These are phyloP conservation scores for Backusella parvicylindrica DNA, from an alignment of 192 early-diverging fungal species.

Conservation along the genomic window DNA sequence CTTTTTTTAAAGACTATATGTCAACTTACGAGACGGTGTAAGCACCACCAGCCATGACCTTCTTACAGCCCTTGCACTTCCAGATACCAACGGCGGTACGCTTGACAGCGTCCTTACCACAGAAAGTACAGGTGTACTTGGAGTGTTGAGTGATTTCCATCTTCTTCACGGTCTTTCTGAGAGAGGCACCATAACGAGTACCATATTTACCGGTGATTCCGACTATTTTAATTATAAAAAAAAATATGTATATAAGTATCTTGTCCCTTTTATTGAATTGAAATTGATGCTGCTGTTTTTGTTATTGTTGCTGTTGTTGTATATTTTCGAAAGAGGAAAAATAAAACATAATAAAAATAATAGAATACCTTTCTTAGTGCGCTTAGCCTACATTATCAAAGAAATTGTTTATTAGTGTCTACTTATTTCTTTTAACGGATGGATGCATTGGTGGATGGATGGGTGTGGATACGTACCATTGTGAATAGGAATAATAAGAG, in stretches of 20 bases:
- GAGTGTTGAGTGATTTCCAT: conserved; percentile 99
- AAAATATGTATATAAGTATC: not conserved
- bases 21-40: conserved; percentile 45
- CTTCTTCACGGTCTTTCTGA: conserved; percentile 96
- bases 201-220: conserved; percentile 99
- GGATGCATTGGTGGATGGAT: conserved; percentile 19
- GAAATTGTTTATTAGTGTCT: not conserved
- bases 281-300: not conserved
- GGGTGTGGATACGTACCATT: conserved; percentile 13
- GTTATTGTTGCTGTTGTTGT: not conserved
- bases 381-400: conserved; percentile 65
- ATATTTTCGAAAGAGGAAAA: not conserved
- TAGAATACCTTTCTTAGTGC: conserved; percentile 79
- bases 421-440: not conserved
- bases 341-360: not conserved
- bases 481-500: conserved; percentile 14
- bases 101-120: conserved; percentile 96
- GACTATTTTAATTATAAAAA: conserved; percentile 32
- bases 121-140: conserved; percentile 99
- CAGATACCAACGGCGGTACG: conserved; percentile 97
- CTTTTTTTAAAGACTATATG: not conserved
- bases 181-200: conserved; percentile 99
- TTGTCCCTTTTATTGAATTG: not conserved
- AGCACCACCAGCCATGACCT: conserved; percentile 73
- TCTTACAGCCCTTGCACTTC: conserved; percentile 95